phyloP scores from a whole-genome alignment of 805 yeast genomes.

The Candida krabiensis region DNA sequence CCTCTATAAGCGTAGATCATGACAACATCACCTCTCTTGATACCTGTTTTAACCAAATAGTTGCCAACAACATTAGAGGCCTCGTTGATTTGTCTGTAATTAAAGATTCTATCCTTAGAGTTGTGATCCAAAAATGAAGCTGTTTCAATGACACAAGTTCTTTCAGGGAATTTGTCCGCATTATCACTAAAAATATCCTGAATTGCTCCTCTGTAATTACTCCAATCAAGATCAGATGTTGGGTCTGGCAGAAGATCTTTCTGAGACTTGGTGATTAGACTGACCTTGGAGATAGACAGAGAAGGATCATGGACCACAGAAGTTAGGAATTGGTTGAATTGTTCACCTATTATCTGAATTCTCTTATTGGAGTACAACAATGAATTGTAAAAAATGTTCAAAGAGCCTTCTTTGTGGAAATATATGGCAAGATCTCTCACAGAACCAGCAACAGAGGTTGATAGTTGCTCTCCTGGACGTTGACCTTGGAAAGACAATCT shows the following conservation, averaged over 20 bases:
- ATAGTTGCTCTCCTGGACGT: conserved; percentile 38
- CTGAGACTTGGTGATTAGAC: conserved; percentile 71
- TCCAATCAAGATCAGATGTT: conserved; percentile 83
- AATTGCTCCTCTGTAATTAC: conserved; percentile 88
- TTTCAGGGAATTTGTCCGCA: conserved; percentile 80
- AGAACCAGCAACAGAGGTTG: conserved; percentile 50
- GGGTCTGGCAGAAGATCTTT: conserved; percentile 76
- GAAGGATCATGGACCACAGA: conserved; percentile 38
- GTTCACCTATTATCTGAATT: conserved; percentile 68
- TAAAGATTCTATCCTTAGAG: conserved; percentile 66
- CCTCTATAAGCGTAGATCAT: conserved; percentile 98
- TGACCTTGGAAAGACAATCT: conserved; percentile 57
- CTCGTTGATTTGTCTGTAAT: conserved; percentile 84
- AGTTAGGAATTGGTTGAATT: conserved; percentile 55
- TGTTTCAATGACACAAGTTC: conserved; percentile 92
- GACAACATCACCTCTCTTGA: conserved; percentile 88
- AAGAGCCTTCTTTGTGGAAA: conserved; percentile 33
- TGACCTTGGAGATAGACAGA: conserved; percentile 54
- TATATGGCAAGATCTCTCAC: conserved; percentile 66
- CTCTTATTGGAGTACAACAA: conserved; percentile 72
- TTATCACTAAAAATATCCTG: conserved; percentile 92
- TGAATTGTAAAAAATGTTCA: conserved; percentile 67
- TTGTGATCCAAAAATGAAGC: conserved; percentile 59
- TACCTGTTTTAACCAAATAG: conserved; percentile 76
- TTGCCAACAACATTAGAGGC: conserved; percentile 94